These are phyloP conservation scores for Penicillium verrucosum DNA, from an alignment of 2,329 filamentous ascomycete genomes.

Conservation along the genomic window DNA sequence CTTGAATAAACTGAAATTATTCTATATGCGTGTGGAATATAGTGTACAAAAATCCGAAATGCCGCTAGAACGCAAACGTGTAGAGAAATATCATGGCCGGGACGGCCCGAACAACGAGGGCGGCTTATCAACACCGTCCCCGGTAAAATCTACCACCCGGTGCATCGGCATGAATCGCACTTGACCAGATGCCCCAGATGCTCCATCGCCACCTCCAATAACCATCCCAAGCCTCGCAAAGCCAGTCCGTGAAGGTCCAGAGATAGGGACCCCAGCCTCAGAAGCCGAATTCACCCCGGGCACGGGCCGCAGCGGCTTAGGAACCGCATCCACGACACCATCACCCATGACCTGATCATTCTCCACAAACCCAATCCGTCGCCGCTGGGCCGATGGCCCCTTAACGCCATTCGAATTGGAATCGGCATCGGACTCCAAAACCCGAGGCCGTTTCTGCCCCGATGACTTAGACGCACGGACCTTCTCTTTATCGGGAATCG, in stretches of 20 bases:
- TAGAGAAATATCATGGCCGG: neutral
- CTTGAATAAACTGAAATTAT: neutral
- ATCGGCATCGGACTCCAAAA: neutral
- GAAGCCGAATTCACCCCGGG: neutral
- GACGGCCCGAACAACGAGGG: slow-evolving; percentile 4
- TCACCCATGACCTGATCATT: neutral
- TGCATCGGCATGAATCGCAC: neutral
- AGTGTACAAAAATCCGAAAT: neutral
- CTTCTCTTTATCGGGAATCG: slow-evolving; percentile 32
- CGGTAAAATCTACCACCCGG: neutral
- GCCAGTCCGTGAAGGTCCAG: neutral
- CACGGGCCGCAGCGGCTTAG: neutral
- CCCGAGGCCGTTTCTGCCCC: neutral
- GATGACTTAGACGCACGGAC: neutral
- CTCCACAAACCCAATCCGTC: slow-evolving; percentile 12
- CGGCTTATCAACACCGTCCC: neutral
- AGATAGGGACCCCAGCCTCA: neutral
- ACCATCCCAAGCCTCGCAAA: neutral
- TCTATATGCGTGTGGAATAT: neutral
- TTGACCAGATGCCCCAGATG: neutral
- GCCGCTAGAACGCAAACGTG: neutral
- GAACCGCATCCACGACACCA: neutral
- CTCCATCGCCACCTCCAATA: neutral
- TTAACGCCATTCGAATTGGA: neutral
- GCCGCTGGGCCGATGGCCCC: neutral